Evolutionary conservation across 441 rosid genomes (phyloP), one percentile per base, ranked within the genome.

Genomic region (Bocquillonia castaneifolia): DNA sequence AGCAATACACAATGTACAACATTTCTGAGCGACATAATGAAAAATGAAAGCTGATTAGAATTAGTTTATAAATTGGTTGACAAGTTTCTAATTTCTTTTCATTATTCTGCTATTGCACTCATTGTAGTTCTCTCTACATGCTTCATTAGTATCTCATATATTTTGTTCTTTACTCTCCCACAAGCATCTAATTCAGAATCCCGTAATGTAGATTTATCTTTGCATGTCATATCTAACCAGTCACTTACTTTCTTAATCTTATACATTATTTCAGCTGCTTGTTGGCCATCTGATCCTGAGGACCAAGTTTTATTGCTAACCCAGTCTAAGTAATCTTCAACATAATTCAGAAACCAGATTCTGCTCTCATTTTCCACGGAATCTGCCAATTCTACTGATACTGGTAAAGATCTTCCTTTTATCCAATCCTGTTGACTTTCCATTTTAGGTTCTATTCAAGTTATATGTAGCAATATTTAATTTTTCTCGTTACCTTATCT

Each of bases 91-190:
- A 42, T 42, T 42, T 42, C 15, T 5, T 50, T 50, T 1, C 9
- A 1, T 50, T 50, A 47, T 55, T 68, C 70, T 37, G 73, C 48
- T 15, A 53, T 6, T 63, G 69, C 45, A 48, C 32, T 66, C 64
- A 59, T 72, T 39, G 87, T 78, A 56, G 88, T 82, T 75, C 82
- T 91, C 77, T 87, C 97, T n/a, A 84, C 84, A 66, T 86, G 93
- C 71, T 82, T 85, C 79, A 92, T 68, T 10, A 89, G 76, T 54
- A 84, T 81, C 63, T 80, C 85, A 73, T 85, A 85, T 57, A 90
- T 83, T 66, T 88, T 88, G 72, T 79, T 81, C 77, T 83, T 85
- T 22, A 88, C 78, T 70, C 85, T 79, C 42, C 77, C 60, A 73
- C 78, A 86, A 57, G 83, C 76, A 71, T 82, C 82, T 23, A 74